These are phyloP conservation scores for Quaeritorhiza haematococci DNA, from an alignment of 371 early-diverging fungal genomes.

Conservation along the genomic window DNA sequence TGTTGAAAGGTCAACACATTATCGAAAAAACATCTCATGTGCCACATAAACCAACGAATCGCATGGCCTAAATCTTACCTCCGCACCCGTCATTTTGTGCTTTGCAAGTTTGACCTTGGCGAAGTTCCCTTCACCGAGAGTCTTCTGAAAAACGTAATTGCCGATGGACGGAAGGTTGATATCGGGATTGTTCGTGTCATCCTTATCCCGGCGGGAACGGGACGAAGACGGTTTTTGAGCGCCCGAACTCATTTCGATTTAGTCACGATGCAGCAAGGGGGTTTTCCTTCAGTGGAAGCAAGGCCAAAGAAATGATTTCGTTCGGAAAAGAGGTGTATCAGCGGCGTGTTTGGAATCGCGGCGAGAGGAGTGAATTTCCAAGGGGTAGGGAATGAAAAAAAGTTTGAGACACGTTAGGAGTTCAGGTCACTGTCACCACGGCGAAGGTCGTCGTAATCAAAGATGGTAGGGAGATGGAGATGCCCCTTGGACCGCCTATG, in stretches of 20 bases:
- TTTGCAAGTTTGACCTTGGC: slow-evolving; percentile 96
- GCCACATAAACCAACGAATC: not conserved
- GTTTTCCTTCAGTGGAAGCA: too few species aligned
- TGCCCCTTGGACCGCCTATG: too few species aligned
- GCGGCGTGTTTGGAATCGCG: too few species aligned
- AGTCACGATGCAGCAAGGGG: too few species aligned
- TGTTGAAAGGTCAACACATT: not conserved
- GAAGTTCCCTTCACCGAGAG: slow-evolving; percentile 97
- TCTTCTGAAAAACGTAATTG: slow-evolving; percentile 67
- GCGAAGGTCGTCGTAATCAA: too few species aligned
- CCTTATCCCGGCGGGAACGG: slow-evolving; percentile 41
- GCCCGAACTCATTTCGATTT: slow-evolving; percentile 3
- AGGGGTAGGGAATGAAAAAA: too few species aligned
- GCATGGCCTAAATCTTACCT: slow-evolving; percentile 59
- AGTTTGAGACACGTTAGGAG: too few species aligned
- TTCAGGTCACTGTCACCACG: too few species aligned
- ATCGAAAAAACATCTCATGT: slow-evolving; percentile 2
- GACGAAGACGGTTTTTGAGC: slow-evolving; percentile 13
- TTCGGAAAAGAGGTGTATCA: too few species aligned
- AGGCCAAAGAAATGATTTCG: too few species aligned
- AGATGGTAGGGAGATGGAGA: too few species aligned
- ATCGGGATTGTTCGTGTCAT: slow-evolving; percentile 60
- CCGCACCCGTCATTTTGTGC: slow-evolving; percentile 80
- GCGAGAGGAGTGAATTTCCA: too few species aligned
- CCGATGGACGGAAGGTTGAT: slow-evolving; percentile 45